Evolutionary conservation across 306 rosid species (phyloP).

Genomic region (Vigna reflexopilosa): DNA sequence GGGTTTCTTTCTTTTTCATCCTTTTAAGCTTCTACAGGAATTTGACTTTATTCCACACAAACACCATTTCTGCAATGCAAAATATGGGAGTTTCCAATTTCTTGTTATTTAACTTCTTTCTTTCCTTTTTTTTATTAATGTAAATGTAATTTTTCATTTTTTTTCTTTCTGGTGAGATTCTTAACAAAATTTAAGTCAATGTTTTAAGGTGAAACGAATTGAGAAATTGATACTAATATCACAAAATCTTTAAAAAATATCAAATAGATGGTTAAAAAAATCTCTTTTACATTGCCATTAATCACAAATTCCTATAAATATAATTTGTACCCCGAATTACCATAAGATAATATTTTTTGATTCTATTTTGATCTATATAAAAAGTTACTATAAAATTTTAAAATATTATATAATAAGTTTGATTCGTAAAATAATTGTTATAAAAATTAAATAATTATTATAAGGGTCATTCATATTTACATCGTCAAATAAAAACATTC

Average conservation of each 20-base stretch:
- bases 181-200: not conserved
- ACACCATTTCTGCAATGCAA: not conserved
- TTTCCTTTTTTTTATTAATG: not conserved
- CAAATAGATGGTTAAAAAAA: too few relatives aligned
- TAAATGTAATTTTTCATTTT: not conserved
- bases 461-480: not conserved
- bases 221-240: not conserved
- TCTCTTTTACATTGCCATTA: too few relatives aligned
- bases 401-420: not conserved
- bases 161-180: not conserved
- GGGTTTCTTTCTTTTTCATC: conserved; percentile 2
- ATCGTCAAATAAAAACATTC: not conserved
- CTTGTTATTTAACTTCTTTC: conserved; percentile 23
- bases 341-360: too few relatives aligned
- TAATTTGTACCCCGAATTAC: not conserved
- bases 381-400: too few relatives aligned
- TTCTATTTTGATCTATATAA: not conserved
- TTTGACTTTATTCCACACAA: conserved; percentile 42
- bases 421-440: not conserved
- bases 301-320: too few relatives aligned
- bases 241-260: not conserved
- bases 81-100: conserved; percentile 24
- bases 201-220: not conserved
- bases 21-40: conserved; percentile 25
- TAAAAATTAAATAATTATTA: not conserved